These are phyloP conservation scores for Alternaria sp. DNA, from an alignment of 2,329 filamentous ascomycete genomes.

Conservation along the genomic window DNA sequence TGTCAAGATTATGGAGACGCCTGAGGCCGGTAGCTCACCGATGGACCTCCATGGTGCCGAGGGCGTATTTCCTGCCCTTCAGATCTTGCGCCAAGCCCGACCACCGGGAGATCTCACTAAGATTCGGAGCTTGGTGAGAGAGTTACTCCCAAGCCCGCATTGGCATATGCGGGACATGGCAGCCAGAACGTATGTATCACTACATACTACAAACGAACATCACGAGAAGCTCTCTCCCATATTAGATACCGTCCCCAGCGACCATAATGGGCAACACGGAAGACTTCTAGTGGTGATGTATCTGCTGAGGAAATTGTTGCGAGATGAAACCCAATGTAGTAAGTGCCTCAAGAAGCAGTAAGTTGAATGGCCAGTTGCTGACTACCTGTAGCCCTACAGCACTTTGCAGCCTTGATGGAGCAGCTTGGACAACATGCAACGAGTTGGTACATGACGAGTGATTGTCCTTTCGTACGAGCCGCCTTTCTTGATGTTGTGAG, in stretches of 20 bases:
- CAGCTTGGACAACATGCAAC: constrained; percentile 26
- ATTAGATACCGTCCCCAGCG: constrained; percentile 21
- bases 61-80: constrained; percentile 83
- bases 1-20: constrained; percentile 36
- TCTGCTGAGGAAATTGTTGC: constrained; percentile 36
- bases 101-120: constrained; percentile 67
- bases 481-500: constrained; percentile 50
- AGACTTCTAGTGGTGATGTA: constrained; percentile 45
- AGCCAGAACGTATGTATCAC: constrained; percentile 69
- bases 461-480: constrained; percentile 47
- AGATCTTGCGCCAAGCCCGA: constrained; percentile 77
- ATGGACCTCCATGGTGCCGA: constrained; percentile 59
- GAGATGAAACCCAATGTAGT: constrained; percentile 20
- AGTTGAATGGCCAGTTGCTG: constrained; percentile 4
- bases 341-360: constrained; percentile 5
- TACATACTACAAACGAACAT: constrained; percentile 40
- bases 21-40: constrained; percentile 32
- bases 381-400: constrained; percentile 21
- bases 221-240: constrained; percentile 31
- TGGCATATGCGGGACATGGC: constrained; percentile 88
- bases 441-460: constrained; percentile 26
- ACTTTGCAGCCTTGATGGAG: constrained; percentile 30
- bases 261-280: constrained; percentile 45
- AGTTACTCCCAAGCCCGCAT: constrained; percentile 72
- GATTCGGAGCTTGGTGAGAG: constrained; percentile 67